Percentiles rank a stretch among this genome's conserved stretches.
Conservation (phyloP, 129 eudicot species). For the Gnaphalium uliginosum region DNA sequence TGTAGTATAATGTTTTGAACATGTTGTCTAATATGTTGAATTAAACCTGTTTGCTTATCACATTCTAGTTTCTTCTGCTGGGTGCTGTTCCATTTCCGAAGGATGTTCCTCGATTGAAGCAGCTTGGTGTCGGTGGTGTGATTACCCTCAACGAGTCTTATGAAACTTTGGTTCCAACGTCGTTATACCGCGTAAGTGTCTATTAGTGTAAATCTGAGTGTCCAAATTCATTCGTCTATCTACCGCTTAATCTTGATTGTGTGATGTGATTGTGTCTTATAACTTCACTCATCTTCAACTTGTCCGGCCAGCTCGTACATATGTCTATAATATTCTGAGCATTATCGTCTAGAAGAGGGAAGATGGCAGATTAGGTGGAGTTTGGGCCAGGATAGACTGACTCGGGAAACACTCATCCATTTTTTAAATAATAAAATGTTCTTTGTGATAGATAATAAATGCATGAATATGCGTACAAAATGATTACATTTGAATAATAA, state of each 20-base stretch:
- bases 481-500: no score
- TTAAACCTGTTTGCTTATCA: slow-evolving; percentile 3
- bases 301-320: background rate
- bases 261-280: background rate
- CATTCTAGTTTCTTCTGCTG: slow-evolving; percentile 59
- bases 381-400: background rate
- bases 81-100: slow-evolving; percentile 96
- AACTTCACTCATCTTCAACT: background rate
- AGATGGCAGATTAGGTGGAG: background rate
- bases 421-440: no score
- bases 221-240: background rate
- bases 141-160: slow-evolving; percentile 90
- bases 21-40: slow-evolving; percentile 11
- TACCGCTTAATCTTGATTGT: background rate
- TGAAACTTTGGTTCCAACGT: slow-evolving; percentile 83
- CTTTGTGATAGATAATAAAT: background rate
- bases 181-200: slow-evolving; percentile 64
- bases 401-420: background rate
- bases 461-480: background rate
- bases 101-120: slow-evolving; percentile 80
- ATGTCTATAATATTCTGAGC: background rate
- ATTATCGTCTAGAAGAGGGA: background rate
- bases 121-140: slow-evolving; percentile 89
- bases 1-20: background rate
- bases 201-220: background rate